These are phyloP conservation scores for Sophora flavescens DNA, from an alignment of 306 rosid genomes.

Conservation along the genomic window DNA sequence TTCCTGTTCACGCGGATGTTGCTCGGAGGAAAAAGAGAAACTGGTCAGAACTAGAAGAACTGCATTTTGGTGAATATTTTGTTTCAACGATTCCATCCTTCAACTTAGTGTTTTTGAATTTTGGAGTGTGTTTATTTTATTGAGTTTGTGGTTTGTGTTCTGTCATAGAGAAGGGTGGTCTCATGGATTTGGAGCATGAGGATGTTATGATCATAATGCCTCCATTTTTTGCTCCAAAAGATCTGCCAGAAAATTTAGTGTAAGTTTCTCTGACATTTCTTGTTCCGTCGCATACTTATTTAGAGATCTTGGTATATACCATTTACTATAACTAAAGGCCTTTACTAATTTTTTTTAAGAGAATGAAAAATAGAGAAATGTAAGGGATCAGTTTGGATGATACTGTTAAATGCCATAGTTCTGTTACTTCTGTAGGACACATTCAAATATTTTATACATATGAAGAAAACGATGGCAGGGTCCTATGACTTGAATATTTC, in stretches of 20 bases:
- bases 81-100: conserved; percentile 38
- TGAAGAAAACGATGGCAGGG: conserved; percentile 16
- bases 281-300: conserved; percentile 13
- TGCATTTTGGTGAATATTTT: conserved; percentile 61
- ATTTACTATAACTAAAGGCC: not conserved
- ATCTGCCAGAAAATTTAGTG: conserved; percentile 85
- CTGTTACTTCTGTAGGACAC: not conserved
- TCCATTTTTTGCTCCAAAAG: conserved; percentile 76
- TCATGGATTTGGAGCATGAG: conserved; percentile 72
- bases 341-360: conserved; percentile 15
- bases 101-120: conserved; percentile 5
- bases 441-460: conserved; percentile 19
- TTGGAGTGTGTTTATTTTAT: conserved; percentile 21
- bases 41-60: conserved; percentile 70
- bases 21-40: conserved; percentile 70
- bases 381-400: conserved; percentile 15
- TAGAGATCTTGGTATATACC: not conserved
- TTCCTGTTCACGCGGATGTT: conserved; percentile 83
- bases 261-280: conserved; percentile 52
- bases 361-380: conserved; percentile 3
- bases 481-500: conserved; percentile 27
- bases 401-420: not conserved
- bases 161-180: conserved; percentile 63
- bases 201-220: conserved; percentile 87
- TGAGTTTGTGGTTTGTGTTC: conserved; percentile 12